Percentiles rank a stretch among this genome's conserved stretches.
phyloP scores from a whole-genome alignment of 108 stramenopile genomes.

The Mayamaea pseudoterrestris region DNA sequence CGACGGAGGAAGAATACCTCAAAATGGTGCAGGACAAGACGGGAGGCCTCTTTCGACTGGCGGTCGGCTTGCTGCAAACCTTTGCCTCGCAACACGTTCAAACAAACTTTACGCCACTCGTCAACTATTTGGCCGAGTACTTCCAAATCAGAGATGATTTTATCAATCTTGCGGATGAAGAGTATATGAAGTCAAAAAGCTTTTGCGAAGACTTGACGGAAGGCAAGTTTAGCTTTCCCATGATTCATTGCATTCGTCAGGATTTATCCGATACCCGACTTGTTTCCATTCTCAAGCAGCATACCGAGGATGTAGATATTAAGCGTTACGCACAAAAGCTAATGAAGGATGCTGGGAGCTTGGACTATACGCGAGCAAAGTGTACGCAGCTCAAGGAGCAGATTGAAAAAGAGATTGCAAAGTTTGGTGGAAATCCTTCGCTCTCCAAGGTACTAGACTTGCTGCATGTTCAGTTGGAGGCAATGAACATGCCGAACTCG shows the following conservation, averaged over 20 bases:
- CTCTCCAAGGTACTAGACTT: conserved; percentile 44
- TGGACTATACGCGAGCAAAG: conserved; percentile 58
- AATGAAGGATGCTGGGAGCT: conserved; percentile 59
- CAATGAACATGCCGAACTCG: too few species aligned
- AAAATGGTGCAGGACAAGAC: conserved; percentile 90
- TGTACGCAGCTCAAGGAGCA: conserved; percentile 43
- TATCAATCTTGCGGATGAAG: conserved; percentile 85
- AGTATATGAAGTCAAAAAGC: conserved; percentile 89
- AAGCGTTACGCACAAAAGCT: conserved; percentile 77
- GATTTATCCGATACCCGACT: conserved; percentile 34
- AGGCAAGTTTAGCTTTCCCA: conserved; percentile 91
- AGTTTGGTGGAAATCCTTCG: conserved; percentile 64
- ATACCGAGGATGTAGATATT: conserved; percentile 83
- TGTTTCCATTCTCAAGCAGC: conserved; percentile 84
- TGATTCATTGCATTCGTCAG: conserved; percentile 63
- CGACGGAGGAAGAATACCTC: conserved; percentile 75
- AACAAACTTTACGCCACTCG: conserved; percentile 57
- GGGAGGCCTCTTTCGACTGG: conserved; percentile 91
- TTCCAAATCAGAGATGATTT: conserved; percentile 95
- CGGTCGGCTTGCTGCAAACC: conserved; percentile 86
- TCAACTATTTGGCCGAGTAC: conserved; percentile 86
- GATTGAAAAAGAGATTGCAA: conserved; percentile 41
- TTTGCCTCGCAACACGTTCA: conserved; percentile 53
- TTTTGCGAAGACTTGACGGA: conserved; percentile 97
- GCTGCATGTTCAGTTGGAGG: conserved; percentile 64